Evolutionary conservation across 176 grass and related monocot species (phyloP), one percentile per base, ranked within the genome.

Genomic region (Carex littledalei): DNA sequence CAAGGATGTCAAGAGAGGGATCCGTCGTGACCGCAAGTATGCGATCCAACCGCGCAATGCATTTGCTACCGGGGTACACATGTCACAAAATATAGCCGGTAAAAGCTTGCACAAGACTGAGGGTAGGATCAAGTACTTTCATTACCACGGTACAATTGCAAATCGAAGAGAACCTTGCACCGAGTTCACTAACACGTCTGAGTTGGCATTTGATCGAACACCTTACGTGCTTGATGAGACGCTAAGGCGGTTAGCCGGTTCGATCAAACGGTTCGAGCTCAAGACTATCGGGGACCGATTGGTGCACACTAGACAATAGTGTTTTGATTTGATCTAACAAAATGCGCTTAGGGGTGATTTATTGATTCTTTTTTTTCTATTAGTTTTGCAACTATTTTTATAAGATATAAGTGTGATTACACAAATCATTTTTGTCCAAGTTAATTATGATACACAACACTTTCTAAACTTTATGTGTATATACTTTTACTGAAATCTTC

Each of bases 41-140:
- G 94, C 90, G 43, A 94, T 97, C 52, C 90, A 89, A 66, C 92
- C 92, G n/a, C 84, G 89, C n/a, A 81, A 91, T 3, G 87, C 87
- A 1, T 97, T 85, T 52, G 85, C 94, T 7, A 89, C 94, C 0
- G 94, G 94, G n/a, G 94, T 97, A 17, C 94, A 97, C 81, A 91
- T 97, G 89, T 97, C 94, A 0, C 89, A 94, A 53, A 94, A 97
- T 86, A 82, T 94, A 9, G 70, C 78, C 0, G 90, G 94, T 18
- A 73, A 84, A 82, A 94, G 87, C 78, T 84, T 88, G 1, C 87
- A 92, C 84, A 94, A 91, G 18, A 97, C 94, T 0, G 94, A 92
- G n/a, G 90, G 84, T 74, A 89, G 88, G 84, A 97, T 97, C 35
- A 90, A 81, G 81, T 97, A 97, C 81, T 97, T 92, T 61, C 94